Conservation (phyloP, 2,329 filamentous ascomycete species). For the Leptodontidium sp. region DNA sequence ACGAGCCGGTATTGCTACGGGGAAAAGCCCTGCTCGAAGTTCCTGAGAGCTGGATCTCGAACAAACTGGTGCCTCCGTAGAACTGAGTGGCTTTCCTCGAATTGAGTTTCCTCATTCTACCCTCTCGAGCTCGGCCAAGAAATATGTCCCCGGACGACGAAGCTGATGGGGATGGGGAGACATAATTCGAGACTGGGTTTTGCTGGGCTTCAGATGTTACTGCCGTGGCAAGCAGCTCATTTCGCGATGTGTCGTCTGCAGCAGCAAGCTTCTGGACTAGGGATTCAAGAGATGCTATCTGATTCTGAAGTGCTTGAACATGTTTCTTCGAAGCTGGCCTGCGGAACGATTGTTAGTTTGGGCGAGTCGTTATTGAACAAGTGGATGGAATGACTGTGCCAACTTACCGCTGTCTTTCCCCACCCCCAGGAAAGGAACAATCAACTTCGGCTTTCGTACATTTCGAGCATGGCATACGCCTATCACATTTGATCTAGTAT, state of each 20-base stretch:
- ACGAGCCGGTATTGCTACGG: not conserved
- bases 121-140: slow-evolving; percentile 46
- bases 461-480: slow-evolving; percentile 58
- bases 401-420: slow-evolving; percentile 53
- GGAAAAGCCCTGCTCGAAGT: slow-evolving; percentile 7
- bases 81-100: slow-evolving; percentile 55
- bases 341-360: not conserved
- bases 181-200: slow-evolving; percentile 15
- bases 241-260: slow-evolving; percentile 51
- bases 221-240: slow-evolving; percentile 53
- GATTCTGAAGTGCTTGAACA: slow-evolving; percentile 57
- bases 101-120: slow-evolving; percentile 50
- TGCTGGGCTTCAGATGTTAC: slow-evolving; percentile 36
- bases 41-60: slow-evolving; percentile 47
- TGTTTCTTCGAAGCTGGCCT: slow-evolving; percentile 57
- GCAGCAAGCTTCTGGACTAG: slow-evolving; percentile 55
- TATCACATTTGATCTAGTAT: slow-evolving; percentile 59
- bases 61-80: slow-evolving; percentile 58
- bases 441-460: slow-evolving; percentile 54
- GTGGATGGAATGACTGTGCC: too few relatives aligned
- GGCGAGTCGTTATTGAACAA: not conserved
- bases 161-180: slow-evolving; percentile 20
- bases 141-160: slow-evolving; percentile 29
- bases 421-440: slow-evolving; percentile 52
- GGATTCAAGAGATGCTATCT: slow-evolving; percentile 55